Evolutionary conservation across 2,329 filamentous ascomycete genomes (phyloP).

Genomic region (Exserohilum turcica): DNA sequence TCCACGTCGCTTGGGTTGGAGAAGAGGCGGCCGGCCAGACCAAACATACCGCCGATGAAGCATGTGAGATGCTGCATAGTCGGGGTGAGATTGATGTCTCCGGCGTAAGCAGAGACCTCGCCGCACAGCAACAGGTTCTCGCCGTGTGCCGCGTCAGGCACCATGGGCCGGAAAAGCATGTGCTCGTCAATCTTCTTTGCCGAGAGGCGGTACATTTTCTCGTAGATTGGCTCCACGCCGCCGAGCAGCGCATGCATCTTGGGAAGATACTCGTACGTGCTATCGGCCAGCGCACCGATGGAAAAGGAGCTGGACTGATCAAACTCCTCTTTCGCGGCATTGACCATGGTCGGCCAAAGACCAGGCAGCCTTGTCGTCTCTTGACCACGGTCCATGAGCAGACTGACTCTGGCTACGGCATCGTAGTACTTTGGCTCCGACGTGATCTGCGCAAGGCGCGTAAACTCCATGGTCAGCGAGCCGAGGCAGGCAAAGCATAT

Average conservation of each 20-base stretch:
- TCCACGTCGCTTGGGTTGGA: constrained; percentile 57
- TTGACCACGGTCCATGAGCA: constrained; percentile 39
- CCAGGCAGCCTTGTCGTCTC: constrained; percentile 43
- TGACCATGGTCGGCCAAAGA: constrained; percentile 48
- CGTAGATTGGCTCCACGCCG: constrained; percentile 54
- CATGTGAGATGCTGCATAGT: constrained; percentile 64
- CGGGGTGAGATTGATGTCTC: constrained; percentile 43
- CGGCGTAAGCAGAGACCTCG: constrained; percentile 38
- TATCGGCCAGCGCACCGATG: constrained; percentile 47
- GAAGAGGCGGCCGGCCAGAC: constrained; percentile 62
- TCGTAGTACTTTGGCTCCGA: constrained; percentile 46
- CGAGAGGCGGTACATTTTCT: constrained; percentile 61
- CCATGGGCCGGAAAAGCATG: constrained; percentile 56
- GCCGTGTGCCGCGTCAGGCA: constrained; percentile 33
- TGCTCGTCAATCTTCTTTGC: constrained; percentile 52
- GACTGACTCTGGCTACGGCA: constrained; percentile 42
- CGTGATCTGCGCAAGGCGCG: constrained; percentile 45
- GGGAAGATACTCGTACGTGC: constrained; percentile 47
- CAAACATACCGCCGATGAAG: constrained; percentile 67
- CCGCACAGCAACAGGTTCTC: constrained; percentile 41
- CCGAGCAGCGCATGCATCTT: constrained; percentile 44
- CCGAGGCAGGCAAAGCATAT: constrained; percentile 56
- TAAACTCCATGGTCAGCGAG: constrained; percentile 51
- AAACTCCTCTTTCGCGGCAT: constrained; percentile 40
- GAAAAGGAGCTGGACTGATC: constrained; percentile 39